A percentile compares a stretch with the other conserved stretches of the same genome.
phyloP scores from a whole-genome alignment of 139 green algal genomes.

The Haematococcus sp. region DNA sequence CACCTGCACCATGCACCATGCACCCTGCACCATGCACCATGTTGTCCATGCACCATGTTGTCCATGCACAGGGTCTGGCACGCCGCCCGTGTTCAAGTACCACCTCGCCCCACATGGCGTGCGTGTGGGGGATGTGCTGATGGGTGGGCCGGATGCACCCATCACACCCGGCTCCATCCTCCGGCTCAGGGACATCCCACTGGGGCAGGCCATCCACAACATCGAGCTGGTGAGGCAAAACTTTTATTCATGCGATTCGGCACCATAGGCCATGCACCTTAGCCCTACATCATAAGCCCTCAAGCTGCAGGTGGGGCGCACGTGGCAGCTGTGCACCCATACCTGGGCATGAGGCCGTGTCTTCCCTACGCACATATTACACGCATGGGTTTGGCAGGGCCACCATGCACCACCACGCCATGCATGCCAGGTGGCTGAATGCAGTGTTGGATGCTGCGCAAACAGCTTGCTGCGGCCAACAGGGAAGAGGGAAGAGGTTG shows the following conservation, averaged over 20 bases:
- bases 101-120: conserved; percentile 74
- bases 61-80: not conserved
- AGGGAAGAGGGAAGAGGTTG: no score
- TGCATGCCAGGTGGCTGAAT: no score
- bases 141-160: conserved; percentile 47
- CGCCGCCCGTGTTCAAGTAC: conserved; percentile 57
- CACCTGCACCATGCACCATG: not conserved
- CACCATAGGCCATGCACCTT: not conserved
- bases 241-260: not conserved
- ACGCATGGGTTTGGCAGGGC: no score
- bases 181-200: conserved; percentile 60
- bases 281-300: no score
- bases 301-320: no score
- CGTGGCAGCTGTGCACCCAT: no score
- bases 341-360: no score
- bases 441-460: no score
- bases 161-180: conserved; percentile 76
- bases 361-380: no score
- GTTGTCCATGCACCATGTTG: no score
- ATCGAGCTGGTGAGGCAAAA: conserved; percentile 68
- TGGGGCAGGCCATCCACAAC: conserved; percentile 74
- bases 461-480: no score
- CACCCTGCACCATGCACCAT: not conserved
- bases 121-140: conserved; percentile 60
- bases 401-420: no score